These are phyloP conservation scores for Aspergillus cejpii DNA, from an alignment of 2,329 filamentous ascomycete species.

Conservation along the genomic window DNA sequence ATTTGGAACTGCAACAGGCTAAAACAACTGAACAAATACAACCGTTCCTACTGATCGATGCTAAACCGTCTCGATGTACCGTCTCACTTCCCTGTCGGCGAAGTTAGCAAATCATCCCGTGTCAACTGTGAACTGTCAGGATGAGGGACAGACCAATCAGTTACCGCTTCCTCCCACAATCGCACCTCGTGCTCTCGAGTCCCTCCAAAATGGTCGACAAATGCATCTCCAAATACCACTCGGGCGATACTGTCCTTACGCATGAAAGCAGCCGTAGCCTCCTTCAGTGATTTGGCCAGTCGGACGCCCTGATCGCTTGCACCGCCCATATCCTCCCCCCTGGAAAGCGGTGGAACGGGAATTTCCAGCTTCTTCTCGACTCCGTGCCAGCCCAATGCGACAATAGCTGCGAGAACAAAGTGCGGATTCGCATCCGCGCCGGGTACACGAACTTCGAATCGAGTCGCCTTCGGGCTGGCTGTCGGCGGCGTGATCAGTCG, in stretches of 20 bases:
- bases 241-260: constrained; percentile 76
- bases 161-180: constrained; percentile 92
- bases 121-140: not conserved
- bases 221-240: constrained; percentile 87
- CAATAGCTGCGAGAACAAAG: constrained; percentile 75
- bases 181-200: constrained; percentile 86
- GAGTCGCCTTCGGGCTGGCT: constrained; percentile 72
- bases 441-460: constrained; percentile 86
- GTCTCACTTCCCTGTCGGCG: constrained; percentile 59
- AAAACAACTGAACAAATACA: not conserved
- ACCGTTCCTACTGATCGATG: not conserved
- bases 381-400: constrained; percentile 83
- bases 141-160: constrained; percentile 69
- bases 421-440: constrained; percentile 92
- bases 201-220: constrained; percentile 91
- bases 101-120: constrained; percentile 14
- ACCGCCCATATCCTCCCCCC: constrained; percentile 74
- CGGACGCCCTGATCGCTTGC: constrained; percentile 63
- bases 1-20: not conserved
- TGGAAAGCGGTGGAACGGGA: constrained; percentile 71
- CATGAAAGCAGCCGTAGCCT: constrained; percentile 74
- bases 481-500: constrained; percentile 85
- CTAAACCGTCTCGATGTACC: constrained; percentile 71
- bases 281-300: constrained; percentile 75
- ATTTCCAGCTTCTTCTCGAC: constrained; percentile 88